Conservation (phyloP, 352 stramenopile species). For the Pythium scleroteichum region DNA sequence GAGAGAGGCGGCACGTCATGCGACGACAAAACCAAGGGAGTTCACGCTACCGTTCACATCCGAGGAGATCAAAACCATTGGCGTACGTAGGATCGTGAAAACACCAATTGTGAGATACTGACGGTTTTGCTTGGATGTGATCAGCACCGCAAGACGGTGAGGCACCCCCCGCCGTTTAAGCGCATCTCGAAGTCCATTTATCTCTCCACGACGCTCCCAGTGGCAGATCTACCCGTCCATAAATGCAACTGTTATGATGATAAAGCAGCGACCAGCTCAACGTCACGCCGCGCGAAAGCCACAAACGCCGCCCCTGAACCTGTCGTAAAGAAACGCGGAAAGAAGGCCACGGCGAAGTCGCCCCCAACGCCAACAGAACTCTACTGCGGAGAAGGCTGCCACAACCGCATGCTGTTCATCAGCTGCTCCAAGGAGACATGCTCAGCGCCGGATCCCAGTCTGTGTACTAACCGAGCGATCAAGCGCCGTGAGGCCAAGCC, state of each 20-base stretch:
- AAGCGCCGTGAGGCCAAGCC: slow-evolving; percentile 64
- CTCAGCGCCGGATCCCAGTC: slow-evolving; percentile 59
- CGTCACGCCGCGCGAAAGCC: slow-evolving; percentile 36
- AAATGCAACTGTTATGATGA: slow-evolving; percentile 76
- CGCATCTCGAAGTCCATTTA: slow-evolving; percentile 78
- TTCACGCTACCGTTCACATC: slow-evolving; percentile 32
- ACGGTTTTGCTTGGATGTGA: not conserved
- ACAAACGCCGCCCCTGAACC: slow-evolving; percentile 1
- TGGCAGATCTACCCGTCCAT: slow-evolving; percentile 59
- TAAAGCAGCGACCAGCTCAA: slow-evolving; percentile 35
- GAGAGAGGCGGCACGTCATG: slow-evolving; percentile 12
- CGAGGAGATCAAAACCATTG: slow-evolving; percentile 34
- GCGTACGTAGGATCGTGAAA: slow-evolving; percentile 16
- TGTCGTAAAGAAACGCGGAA: slow-evolving; percentile 7
- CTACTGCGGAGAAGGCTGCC: slow-evolving; percentile 71
- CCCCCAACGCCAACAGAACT: slow-evolving; percentile 11
- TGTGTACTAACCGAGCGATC: slow-evolving; percentile 80
- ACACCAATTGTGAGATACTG: not conserved
- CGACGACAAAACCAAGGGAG: not conserved
- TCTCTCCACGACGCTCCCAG: slow-evolving; percentile 56
- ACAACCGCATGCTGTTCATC: slow-evolving; percentile 87
- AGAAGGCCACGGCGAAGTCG: slow-evolving; percentile 9
- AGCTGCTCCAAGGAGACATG: slow-evolving; percentile 80
- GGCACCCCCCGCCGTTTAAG: slow-evolving; percentile 56
- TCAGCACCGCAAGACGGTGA: slow-evolving; percentile 48